Base-by-base conservation (phyloP, 2,329 filamentous ascomycete species). In the Periconia sp. region DNA sequence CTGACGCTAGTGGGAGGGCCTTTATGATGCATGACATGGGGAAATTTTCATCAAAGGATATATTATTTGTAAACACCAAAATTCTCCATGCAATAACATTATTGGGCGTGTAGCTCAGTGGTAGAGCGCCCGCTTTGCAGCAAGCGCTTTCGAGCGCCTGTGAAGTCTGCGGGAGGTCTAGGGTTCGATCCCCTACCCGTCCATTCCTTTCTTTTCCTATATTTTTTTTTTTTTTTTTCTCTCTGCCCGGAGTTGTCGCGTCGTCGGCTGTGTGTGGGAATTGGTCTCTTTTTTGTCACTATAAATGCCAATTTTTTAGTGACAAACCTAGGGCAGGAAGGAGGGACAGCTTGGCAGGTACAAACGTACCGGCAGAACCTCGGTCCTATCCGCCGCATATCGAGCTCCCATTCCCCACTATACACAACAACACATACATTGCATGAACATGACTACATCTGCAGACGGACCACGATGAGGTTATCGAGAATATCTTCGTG, bases 61-160 rank as follows among this genome's bases (percentile, higher is more conserved):
- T 14, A 33, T 33, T 33, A 33, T 33, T 33, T 33, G 14, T 14
- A 33, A 33, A 33, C 31, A 14, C 8, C 31, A 33, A 37, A 37
- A 6, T n/a, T 37, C 18, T 17, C 17, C 41, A 42, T 20, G 18
- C 5, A 33, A 43, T 23, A 8, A 37, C 31, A 15, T 43, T 37
- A 50, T 47, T 17, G 68, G 68, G 68, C 62, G 54, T 71, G 50
- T 71, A 60, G 69, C 69, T 70, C 69, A 72, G 70, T 72, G 69
- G 70, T 70, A 73, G 70, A 70, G 70, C 69, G 70, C 56, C 61
- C 67, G 70, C 70, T 73, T 73, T 72, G 70, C 69, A 73, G n/a
- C 19, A 45, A 30, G 17, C 43, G 42, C 27, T 44, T 23, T 44
- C n/a, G 2, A 44, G 42, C 8, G 18, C 13, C 6, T 20, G 13